Base-by-base conservation (phyloP, 2,329 filamentous ascomycete species). In the Fusarium nelsonii region DNA sequence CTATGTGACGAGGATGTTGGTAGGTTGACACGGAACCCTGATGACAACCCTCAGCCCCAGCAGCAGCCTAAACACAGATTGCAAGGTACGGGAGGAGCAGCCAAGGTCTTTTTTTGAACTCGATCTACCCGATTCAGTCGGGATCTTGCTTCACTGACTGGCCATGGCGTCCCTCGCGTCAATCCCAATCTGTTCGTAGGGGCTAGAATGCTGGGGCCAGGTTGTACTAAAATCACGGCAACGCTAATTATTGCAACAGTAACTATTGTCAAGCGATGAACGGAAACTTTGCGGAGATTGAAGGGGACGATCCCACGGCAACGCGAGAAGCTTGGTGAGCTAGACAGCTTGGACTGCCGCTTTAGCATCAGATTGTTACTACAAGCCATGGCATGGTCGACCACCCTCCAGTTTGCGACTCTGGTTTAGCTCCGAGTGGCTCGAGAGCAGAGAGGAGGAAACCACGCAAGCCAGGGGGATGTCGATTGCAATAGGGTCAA, bases 1-100 rank as follows among this genome's bases (percentile, higher is more conserved):
- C 85, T 99, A 76, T 93, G 90, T 60, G 96, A 99, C 79, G 96
- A 99, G 83, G 96, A 99, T 83, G 97, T 99, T 81, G 93, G 93
- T 95, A 86, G 83, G 90, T 85, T 52, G 36, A 56, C 32, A 58
- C 51, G 41, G 44, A 48, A 43, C 40, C 39, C 67, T 58, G 63
- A 61, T 39, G 32, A 41, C 44, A 48, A 55, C 49, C 49, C 43
- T 61, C 51, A 39, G 58, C 53, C 65, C 54, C 14, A 52, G 56
- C 49, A 59, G 58, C 56, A 53, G 62, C 58, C 56, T 49, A 57
- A 54, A 39, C 49, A 53, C 45, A 23, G 56, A 60, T 52, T 46
- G 58, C 39, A 61, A 59, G 58, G 60, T 33, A 46, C 23, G 34
- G 41, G 46, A 46, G 46, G 64, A 49, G 37, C 41, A 49, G 48